Evolutionary conservation across 140 eudicot genomes (phyloP), one percentile per base, ranked within the genome.

Genomic region (Cichorium intybus): DNA sequence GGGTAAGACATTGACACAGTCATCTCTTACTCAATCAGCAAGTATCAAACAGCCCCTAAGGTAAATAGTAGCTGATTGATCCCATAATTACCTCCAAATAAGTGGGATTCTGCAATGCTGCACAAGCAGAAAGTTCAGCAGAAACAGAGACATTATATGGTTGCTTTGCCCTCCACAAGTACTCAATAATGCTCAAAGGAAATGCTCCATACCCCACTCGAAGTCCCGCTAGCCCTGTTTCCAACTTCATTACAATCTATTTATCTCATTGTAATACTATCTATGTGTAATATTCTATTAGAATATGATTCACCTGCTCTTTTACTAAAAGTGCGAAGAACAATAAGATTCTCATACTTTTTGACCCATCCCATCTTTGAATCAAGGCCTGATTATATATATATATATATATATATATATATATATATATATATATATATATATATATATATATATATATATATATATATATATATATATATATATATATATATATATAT

Each of bases 81-180:
- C 4, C 10, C 59, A n/a, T 35, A 17, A 49, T 47, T 85, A 88
- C 98, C 88, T 92, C 98, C 62, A 92, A 75, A 81, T 92, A 92
- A 10, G 65, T 65, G n/a, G 96, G 88, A 75, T 92, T 92, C 69
- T 75, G 63, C 66, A 92, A 74, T 50, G 96, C 98, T 10, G 96
- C 98, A 68, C 98, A 88, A n/a, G 98, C 98, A 57, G 98, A 79
- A 72, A 92, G 64, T 85, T 92, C 98, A 53, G 98, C 98, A 61
- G 98, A 96, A 80, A 92, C 96, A 69, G 96, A 88, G 33, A 92
- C 98, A 28, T 92, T 92, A 79, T 92, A 92, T 34, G 98, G 98
- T 66, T 92, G 98, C 65, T 92, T 92, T 53, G 98, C 96, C 79
- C 98, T 85, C 98, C 98, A 92, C 7, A 92, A 65, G 53, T 74